Evolutionary conservation across 371 early-diverging fungal genomes (phyloP), one percentile per base, ranked within the genome.

Genomic region (Mortierella sp.): DNA sequence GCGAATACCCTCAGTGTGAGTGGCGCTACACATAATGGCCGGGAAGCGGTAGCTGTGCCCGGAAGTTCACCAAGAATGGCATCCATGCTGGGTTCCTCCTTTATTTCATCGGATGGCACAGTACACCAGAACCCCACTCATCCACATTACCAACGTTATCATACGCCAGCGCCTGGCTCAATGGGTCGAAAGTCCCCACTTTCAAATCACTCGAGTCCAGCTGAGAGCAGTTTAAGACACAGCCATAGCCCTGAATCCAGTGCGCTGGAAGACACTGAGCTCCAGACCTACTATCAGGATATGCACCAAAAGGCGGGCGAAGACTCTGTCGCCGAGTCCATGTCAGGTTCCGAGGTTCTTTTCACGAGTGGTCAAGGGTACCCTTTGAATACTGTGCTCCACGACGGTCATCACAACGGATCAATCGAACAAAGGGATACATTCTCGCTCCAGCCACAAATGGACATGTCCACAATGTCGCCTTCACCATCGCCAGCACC

Each of bases 51-150:
- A 12, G 9, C 63, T 0, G 28, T 48, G 3, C 59, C 67, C 2
- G 28, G 54, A 2, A 62, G 73, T 1, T 66, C 73, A 2, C 67
- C 73, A 21, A 62, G 73, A 22, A 66, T 72, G 73, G 40, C 61
- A 14, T 71, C 72, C 0, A n/a, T 72, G 57, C 54, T 72, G 2
- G 73, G 73, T n/a, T 72, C 73, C 14, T 58, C 67, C 1, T 66
- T 66, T 22, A 66, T 72, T 22, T 57, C 73, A 0, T 60, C 73
- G 3, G 67, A 66, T 39, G 73, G 66, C 2, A 52, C 56, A 3
- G 61, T 61, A 8, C 67, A 66, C 14, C 67, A 60, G 22, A 72
- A 53, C 37, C 58, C 57, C 2, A 54, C 60, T 16, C 71, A 64
- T 34, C 65, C 71, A 0, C 65, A 56, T 24, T 52, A 64, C 47